Evolutionary conservation across 768 basidiomycete species (phyloP).

Genomic region (Crucibulum laeve): DNA sequence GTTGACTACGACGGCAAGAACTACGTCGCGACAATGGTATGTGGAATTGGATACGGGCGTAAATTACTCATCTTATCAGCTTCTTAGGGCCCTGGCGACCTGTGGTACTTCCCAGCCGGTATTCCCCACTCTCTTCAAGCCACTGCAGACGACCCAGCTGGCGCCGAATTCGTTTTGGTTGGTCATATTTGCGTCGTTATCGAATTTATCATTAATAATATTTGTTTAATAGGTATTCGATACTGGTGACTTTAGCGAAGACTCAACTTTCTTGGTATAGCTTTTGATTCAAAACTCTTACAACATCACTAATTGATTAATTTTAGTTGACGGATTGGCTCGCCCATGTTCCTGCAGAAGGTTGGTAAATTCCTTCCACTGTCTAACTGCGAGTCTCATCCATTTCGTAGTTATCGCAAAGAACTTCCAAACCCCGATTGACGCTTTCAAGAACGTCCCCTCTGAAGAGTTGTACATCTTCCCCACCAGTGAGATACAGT

Average conservation of each 20-base stretch:
- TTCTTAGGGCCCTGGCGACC: slow-evolving; percentile 37
- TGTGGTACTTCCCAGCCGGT: slow-evolving; percentile 57
- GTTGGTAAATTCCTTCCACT: slow-evolving; percentile 10
- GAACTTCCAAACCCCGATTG: slow-evolving; percentile 38
- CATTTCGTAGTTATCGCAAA: slow-evolving; percentile 38
- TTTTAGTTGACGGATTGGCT: slow-evolving; percentile 50
- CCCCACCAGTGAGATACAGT: slow-evolving; percentile 30
- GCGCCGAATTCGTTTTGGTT: slow-evolving; percentile 50
- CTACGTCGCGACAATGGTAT: slow-evolving; percentile 45
- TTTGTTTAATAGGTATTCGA: slow-evolving; percentile 38
- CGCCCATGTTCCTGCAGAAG: slow-evolving; percentile 48
- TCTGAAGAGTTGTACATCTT: slow-evolving; percentile 48
- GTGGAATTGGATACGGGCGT: slow-evolving; percentile 7
- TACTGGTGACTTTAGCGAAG: slow-evolving; percentile 47
- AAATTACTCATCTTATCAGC: background rate
- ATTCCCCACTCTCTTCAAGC: slow-evolving; percentile 54
- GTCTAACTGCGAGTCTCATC: background rate
- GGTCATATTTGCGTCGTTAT: slow-evolving; percentile 3
- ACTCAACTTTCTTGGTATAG: slow-evolving; percentile 45
- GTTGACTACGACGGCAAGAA: slow-evolving; percentile 45
- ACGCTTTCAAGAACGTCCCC: slow-evolving; percentile 29
- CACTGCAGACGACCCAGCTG: slow-evolving; percentile 36
- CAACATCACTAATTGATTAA: background rate
- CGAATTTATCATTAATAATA: background rate
- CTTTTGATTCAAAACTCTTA: background rate